Conservation (phyloP, 345 rosid genomes). For the Eucalyptus cloeziana region DNA sequence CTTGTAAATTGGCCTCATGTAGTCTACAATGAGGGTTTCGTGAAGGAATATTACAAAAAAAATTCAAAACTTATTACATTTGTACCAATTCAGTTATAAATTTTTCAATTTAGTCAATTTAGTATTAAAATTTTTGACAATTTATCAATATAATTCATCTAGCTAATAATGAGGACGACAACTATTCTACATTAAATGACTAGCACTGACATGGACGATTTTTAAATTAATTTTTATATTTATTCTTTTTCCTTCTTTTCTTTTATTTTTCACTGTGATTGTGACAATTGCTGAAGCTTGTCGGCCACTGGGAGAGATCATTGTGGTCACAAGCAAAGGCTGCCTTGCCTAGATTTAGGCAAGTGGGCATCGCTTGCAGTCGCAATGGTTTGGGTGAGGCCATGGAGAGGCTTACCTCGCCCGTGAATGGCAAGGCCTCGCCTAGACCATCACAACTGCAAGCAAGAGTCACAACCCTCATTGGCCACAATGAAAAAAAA, state of each 20-base stretch:
- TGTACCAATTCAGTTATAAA: too few relatives aligned
- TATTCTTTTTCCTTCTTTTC: too few relatives aligned
- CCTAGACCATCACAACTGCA: not conserved
- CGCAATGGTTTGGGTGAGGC: not conserved
- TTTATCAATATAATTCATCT: too few relatives aligned
- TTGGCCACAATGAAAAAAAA: not conserved
- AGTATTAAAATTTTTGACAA: too few relatives aligned
- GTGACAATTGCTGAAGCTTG: too few relatives aligned
- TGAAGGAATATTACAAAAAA: too few relatives aligned
- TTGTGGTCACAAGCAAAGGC: not conserved
- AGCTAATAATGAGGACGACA: too few relatives aligned
- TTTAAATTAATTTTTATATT: too few relatives aligned
- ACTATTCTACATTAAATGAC: not conserved
- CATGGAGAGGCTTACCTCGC: not conserved
- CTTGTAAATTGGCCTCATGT: not conserved
- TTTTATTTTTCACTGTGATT: too few relatives aligned
- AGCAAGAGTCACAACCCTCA: rapidly evolving
- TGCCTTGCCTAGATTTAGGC: not conserved
- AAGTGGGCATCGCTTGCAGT: too few relatives aligned
- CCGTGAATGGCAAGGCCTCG: not conserved
- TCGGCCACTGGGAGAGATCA: not conserved
- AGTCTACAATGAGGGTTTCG: not conserved
- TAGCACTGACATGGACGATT: rapidly evolving
- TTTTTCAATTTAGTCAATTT: not conserved
- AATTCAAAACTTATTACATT: too few relatives aligned